Conservation (phyloP, 1,139 yeast genomes). For the Hemisphaericaspora xylanilytica region DNA sequence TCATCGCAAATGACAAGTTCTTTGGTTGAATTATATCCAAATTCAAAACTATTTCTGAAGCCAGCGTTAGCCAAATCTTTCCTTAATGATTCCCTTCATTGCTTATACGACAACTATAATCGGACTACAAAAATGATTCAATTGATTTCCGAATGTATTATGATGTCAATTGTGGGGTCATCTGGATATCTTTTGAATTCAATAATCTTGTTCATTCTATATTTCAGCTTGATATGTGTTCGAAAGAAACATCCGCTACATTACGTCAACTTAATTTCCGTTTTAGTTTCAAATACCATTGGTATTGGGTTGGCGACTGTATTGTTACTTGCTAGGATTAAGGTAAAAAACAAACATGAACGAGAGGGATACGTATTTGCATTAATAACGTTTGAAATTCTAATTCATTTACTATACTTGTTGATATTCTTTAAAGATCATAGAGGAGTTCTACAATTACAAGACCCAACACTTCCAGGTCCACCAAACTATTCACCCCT, state of each 20-base stretch:
- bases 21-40: conserved; percentile 1
- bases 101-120: conserved; percentile 4
- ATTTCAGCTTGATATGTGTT: conserved; percentile 6
- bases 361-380: conserved; percentile 2
- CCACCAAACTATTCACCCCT: conserved; percentile 4
- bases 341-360: neutral
- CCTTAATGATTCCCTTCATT: conserved; percentile 4
- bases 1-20: neutral
- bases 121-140: neutral
- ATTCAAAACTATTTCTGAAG: neutral
- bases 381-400: conserved; percentile 11
- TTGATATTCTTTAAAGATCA: conserved; percentile 9
- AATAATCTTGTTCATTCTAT: conserved; percentile 4
- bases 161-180: conserved; percentile 6
- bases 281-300: conserved; percentile 5
- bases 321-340: conserved; percentile 5
- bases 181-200: conserved; percentile 9
- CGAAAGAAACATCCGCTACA: conserved; percentile 10
- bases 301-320: conserved; percentile 5
- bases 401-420: conserved; percentile 7
- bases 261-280: conserved; percentile 7
- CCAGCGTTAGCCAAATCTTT: conserved; percentile 1
- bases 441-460: conserved; percentile 3
- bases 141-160: neutral
- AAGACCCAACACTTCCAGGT: neutral